phyloP scores from a whole-genome alignment of 805 yeast species.

The Candida pseudofarinosa region DNA sequence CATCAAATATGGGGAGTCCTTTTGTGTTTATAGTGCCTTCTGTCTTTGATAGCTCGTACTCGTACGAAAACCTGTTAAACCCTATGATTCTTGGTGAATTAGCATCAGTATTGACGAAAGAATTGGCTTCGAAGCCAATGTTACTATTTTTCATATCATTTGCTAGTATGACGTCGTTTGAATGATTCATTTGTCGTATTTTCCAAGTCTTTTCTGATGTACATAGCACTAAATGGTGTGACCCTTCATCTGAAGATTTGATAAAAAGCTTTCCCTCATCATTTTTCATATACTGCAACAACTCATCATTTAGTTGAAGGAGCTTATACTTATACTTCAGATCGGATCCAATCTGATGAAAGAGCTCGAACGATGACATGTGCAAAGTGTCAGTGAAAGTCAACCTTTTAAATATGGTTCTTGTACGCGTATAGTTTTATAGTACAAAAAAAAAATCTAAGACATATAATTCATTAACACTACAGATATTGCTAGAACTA shows the following conservation, averaged over 20 bases:
- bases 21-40: constrained; percentile 28
- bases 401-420: not conserved
- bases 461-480: not conserved
- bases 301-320: constrained; percentile 50
- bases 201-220: constrained; percentile 56
- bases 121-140: constrained; percentile 1
- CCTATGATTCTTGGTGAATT: constrained; percentile 20
- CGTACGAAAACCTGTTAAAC: constrained; percentile 24
- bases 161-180: constrained; percentile 71
- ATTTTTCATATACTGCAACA: constrained; percentile 33
- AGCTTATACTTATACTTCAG: constrained; percentile 38
- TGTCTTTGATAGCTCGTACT: constrained; percentile 29
- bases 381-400: not conserved
- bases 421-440: not conserved
- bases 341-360: constrained; percentile 10
- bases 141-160: constrained; percentile 15
- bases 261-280: constrained; percentile 19
- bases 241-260: constrained; percentile 28
- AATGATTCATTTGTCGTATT: constrained; percentile 77
- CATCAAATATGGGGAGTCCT: constrained; percentile 22
- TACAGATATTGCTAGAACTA: not conserved
- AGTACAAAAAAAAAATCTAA: not conserved
- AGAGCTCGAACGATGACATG: constrained; percentile 6
- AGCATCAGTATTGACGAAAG: constrained; percentile 1
- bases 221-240: constrained; percentile 55